Evolutionary conservation across 2,329 filamentous ascomycete genomes (phyloP), one percentile per base, ranked within the genome.

Genomic region (Cercospora citrullina): DNA sequence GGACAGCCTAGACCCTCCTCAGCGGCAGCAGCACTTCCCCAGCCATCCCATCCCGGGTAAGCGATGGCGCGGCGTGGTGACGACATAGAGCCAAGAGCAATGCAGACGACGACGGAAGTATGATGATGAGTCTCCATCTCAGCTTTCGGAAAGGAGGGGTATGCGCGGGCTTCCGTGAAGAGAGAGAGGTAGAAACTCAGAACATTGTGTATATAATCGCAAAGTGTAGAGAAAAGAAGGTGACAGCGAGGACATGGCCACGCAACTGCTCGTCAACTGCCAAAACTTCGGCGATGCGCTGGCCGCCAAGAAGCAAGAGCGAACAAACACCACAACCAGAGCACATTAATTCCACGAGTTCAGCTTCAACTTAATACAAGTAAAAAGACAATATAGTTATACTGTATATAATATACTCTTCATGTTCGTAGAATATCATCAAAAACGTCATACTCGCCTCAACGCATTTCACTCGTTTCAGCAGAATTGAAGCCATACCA

Each of bases 361-460:
- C 45, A 21, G n/a, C 18, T 48, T 48, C 45, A 48, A 21, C 3
- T 48, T 3, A 10, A 10, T 48, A 48, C 45, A 23, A 23, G 4
- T 45, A 42, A 2, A 63, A 26, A 48, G 36, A 51, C 26, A 53
- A 59, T 63, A 58, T 61, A n/a, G 21, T 45, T 18, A 65, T 31
- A 12, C 18, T 66, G 65, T 67, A 55, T 64, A 64, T 39, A 39
- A 30, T 60, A 42, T 67, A 23, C 33, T 58, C 21, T 67, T 48
- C 60, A 48, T 42, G 30, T 33, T 36, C 28, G 39, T 64, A 51
- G 28, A 61, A 68, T 61, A 45, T 58, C 62, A 58, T 31, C 23
- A n/a, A 51, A 61, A 57, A 33, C 10, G 33, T 62, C 57, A 64
- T 68, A 39, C 53, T 60, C 51, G 21, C 42, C 45, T 39, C 42